These are phyloP conservation scores for Earliella scabrosa DNA, from an alignment of 1,284 basidiomycete genomes.

Conservation along the genomic window DNA sequence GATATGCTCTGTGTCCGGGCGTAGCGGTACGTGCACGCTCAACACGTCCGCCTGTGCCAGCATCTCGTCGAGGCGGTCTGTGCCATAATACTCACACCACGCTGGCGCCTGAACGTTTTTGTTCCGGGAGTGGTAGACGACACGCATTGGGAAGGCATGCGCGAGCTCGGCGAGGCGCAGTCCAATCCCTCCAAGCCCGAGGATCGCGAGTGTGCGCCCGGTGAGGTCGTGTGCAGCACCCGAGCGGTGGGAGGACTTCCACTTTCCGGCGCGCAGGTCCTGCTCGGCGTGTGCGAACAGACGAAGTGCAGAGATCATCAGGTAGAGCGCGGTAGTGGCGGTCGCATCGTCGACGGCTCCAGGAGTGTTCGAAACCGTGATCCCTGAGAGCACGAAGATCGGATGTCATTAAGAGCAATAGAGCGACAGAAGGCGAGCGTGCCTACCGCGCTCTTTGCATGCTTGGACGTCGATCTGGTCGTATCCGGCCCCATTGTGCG, in stretches of 20 bases:
- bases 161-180: conserved; percentile 68
- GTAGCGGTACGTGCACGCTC: conserved; percentile 75
- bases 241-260: conserved; percentile 57
- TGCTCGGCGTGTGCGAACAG: conserved; percentile 79
- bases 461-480: conserved; percentile 83
- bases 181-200: conserved; percentile 93
- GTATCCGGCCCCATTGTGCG: conserved; percentile 93
- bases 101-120: conserved; percentile 62
- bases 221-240: conserved; percentile 73
- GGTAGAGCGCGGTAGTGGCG: conserved; percentile 87
- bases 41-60: conserved; percentile 81
- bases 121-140: conserved; percentile 81
- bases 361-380: conserved; percentile 89
- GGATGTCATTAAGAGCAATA: too few species aligned
- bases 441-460: conserved; percentile 68
- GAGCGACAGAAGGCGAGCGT: background rate
- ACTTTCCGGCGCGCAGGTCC: conserved; percentile 59
- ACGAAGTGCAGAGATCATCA: conserved; percentile 84
- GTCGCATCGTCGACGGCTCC: conserved; percentile 92
- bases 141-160: conserved; percentile 83
- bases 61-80: conserved; percentile 69
- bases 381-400: conserved; percentile 51
- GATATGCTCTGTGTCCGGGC: conserved; percentile 74
- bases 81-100: conserved; percentile 77
- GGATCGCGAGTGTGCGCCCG: conserved; percentile 80